Evolutionary conservation across 257 asterid genomes (phyloP), one percentile per base, ranked within the genome.

Genomic region (Solanum corneliomulleri): DNA sequence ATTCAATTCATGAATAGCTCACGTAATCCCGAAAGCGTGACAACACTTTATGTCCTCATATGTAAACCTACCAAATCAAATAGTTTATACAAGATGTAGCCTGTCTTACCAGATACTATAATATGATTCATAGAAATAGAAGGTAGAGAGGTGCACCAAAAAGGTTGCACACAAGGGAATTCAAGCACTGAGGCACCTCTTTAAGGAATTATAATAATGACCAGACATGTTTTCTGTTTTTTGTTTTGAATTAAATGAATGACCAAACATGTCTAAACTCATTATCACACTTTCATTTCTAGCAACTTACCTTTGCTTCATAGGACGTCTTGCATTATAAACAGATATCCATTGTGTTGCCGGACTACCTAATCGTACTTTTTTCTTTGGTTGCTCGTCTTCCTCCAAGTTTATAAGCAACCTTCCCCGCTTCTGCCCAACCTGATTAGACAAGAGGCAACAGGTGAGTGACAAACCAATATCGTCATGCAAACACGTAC

Each of bases 351-450:
- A 97, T 89, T 97, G 99, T 41, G 94, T 95, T 29, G 98, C 98
- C 87, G 99, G 99, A 88, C 98, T 97, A 68, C 99, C 99, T 45
- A 97, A 86, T n/a, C 99, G 94, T 41, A 93, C 92, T 94, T 97
- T 97, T 93, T 97, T 97, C 94, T 94, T 97, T n/a, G 99, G 99
- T 87, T 97, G 99, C 89, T 97, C 99, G 84, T 97, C 99, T 72
- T 95, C 99, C 90, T 95, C 99, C 91, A 95, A 89, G 91, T 97
- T 95, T 84, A 95, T 92, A 88, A 92, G 97, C 93, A 97, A 86
- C 89, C 99, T 93, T 81, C 98, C 97, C 44, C 98, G 95, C 90
- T 97, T 95, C 88, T 97, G 98, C 56, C 99, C 99, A 89, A 95
- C 98, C 98, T 95, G 88, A 71, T 78, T 81, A 77, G 47, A 89